Evolutionary conservation across 2,329 filamentous ascomycete species (phyloP).

Genomic region (Ceratocystis cacaofunesta): DNA sequence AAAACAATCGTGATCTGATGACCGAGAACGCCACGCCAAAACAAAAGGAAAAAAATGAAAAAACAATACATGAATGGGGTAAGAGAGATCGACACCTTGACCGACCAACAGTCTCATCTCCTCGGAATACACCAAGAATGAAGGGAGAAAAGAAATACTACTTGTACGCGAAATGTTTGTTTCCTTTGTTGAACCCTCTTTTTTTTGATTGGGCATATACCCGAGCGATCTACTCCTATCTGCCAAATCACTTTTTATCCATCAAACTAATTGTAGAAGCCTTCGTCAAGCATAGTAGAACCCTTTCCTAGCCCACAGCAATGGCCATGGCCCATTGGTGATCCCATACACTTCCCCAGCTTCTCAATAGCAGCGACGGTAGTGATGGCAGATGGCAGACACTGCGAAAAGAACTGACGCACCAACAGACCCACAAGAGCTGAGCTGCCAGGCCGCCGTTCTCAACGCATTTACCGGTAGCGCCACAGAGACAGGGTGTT

Average conservation of each 20-base stretch:
- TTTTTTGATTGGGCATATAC: neutral
- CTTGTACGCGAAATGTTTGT: slow-evolving; percentile 1
- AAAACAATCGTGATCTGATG: neutral
- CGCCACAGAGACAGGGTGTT: slow-evolving; percentile 99
- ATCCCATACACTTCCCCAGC: slow-evolving; percentile 16
- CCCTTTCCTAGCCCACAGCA: slow-evolving; percentile 16
- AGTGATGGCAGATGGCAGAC: slow-evolving; percentile 11
- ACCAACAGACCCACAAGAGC: slow-evolving; percentile 7
- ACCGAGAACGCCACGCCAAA: neutral
- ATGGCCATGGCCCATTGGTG: slow-evolving; percentile 16
- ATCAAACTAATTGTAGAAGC: slow-evolving; percentile 10
- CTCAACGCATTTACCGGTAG: slow-evolving; percentile 56
- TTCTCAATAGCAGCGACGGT: slow-evolving; percentile 15
- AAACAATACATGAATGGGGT: neutral
- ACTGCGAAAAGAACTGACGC: slow-evolving; percentile 14
- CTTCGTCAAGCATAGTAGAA: slow-evolving; percentile 16
- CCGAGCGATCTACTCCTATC: slow-evolving; percentile 5
- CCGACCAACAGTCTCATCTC: neutral
- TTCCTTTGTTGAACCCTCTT: slow-evolving; percentile 5
- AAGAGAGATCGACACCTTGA: neutral
- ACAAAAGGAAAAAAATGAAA: neutral
- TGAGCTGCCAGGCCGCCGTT: slow-evolving; percentile 3
- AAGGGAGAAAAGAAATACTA: neutral
- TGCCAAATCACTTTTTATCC: slow-evolving; percentile 4
- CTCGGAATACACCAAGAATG: neutral